A percentile compares a stretch with the other conserved stretches of the same genome.
Evolutionary conservation across 1,284 basidiomycete genomes (phyloP).

Genomic region (Sparassis latifolia): DNA sequence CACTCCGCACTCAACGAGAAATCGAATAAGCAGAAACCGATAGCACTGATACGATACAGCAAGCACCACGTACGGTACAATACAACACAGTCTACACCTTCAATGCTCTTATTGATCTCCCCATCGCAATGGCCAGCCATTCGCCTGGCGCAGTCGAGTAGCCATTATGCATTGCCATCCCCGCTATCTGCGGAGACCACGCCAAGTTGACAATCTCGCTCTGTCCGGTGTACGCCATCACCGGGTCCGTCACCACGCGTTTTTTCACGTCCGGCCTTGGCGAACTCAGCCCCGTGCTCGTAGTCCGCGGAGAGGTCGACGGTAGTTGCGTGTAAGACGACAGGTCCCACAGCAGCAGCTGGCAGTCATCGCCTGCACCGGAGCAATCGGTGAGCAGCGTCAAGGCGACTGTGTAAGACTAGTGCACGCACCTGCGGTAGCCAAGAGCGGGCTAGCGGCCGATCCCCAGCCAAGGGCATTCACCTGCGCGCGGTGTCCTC

Average conservation of each 20-base stretch:
- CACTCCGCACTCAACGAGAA: too few species aligned
- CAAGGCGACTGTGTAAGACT: neutral
- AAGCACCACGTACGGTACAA: neutral
- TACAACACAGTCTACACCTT: conserved; percentile 46
- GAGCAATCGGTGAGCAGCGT: neutral
- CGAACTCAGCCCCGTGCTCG: conserved; percentile 64
- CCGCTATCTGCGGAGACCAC: conserved; percentile 77
- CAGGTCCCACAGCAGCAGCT: conserved; percentile 87
- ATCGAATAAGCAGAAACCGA: neutral
- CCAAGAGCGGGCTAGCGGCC: conserved; percentile 73
- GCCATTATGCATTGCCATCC: conserved; percentile 66
- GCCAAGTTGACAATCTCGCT: conserved; percentile 83
- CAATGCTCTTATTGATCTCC: conserved; percentile 76
- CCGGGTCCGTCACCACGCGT: conserved; percentile 62
- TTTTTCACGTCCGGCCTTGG: conserved; percentile 73
- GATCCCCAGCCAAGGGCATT: conserved; percentile 88
- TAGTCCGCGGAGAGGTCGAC: conserved; percentile 53
- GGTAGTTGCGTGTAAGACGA: conserved; percentile 49
- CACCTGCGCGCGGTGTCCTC: conserved; percentile 70
- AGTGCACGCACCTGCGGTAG: conserved; percentile 67
- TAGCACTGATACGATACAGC: neutral
- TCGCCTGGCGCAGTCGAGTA: conserved; percentile 73
- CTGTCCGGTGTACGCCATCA: conserved; percentile 78
- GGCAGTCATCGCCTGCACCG: conserved; percentile 79
- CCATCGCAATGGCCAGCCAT: conserved; percentile 87